Conservation (phyloP, 83 land plant species). For the Picea mariana region DNA sequence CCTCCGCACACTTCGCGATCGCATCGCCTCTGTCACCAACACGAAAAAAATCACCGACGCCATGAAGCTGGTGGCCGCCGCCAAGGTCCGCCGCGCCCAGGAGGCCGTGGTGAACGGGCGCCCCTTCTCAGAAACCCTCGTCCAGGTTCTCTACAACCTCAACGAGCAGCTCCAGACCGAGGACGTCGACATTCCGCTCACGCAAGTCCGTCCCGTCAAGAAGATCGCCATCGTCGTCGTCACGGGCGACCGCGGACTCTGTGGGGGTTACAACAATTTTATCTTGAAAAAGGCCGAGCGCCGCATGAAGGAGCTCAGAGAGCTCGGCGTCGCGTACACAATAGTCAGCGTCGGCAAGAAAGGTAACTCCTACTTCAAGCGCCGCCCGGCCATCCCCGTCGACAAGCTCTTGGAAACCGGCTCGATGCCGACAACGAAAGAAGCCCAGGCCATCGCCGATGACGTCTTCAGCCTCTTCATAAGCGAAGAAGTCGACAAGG, state of each 20-base stretch:
- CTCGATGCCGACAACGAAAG: conserved; percentile 56
- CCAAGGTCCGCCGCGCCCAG: no score
- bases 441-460: conserved; percentile 79
- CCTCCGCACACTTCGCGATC: no score
- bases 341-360: conserved; percentile 64
- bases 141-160: no score
- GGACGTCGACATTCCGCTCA: no score
- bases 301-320: conserved; percentile 38
- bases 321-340: conserved; percentile 40
- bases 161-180: no score
- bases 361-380: conserved; percentile 57
- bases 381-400: conserved; percentile 60
- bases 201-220: conserved; percentile 70
- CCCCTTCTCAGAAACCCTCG: no score
- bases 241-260: conserved; percentile 76
- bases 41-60: no score
- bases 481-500: conserved; percentile 87
- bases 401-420: conserved; percentile 47
- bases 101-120: no score
- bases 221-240: conserved; percentile 72
- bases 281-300: conserved; percentile 63
- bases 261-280: conserved; percentile 75
- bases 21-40: no score
- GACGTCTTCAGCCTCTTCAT: conserved; percentile 70
- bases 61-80: no score